Evolutionary conservation across 2,329 filamentous ascomycete species (phyloP).

Genomic region (Aspergillus sp.): DNA sequence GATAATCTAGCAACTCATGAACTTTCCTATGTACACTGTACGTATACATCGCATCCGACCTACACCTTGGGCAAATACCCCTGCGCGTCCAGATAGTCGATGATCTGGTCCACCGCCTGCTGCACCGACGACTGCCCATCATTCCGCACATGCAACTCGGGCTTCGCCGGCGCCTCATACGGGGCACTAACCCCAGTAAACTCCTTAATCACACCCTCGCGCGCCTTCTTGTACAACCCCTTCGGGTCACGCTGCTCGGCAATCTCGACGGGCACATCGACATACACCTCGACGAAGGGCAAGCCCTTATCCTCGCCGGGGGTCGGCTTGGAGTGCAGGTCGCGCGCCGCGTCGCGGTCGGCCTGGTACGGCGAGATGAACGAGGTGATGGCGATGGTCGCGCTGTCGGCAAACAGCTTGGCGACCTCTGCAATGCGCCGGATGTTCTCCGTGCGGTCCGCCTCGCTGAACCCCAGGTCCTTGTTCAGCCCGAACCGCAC

Average conservation of each 20-base stretch:
- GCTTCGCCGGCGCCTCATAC: slow-evolving; percentile 77
- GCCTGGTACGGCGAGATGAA: slow-evolving; percentile 94
- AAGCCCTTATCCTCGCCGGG: slow-evolving; percentile 54
- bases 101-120: slow-evolving; percentile 79
- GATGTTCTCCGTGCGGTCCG: slow-evolving; percentile 96
- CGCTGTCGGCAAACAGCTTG: slow-evolving; percentile 88
- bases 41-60: too few relatives aligned
- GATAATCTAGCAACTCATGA: too few relatives aligned
- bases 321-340: slow-evolving; percentile 60
- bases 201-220: slow-evolving; percentile 87
- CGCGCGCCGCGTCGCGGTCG: slow-evolving; percentile 72
- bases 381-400: slow-evolving; percentile 79
- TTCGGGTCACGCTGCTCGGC: slow-evolving; percentile 95
- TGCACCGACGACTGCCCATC: slow-evolving; percentile 69
- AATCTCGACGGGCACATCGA: slow-evolving; percentile 83
- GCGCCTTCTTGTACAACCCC: slow-evolving; percentile 94
- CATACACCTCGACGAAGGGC: slow-evolving; percentile 86
- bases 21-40: too few relatives aligned
- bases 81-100: slow-evolving; percentile 64
- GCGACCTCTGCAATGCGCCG: slow-evolving; percentile 92
- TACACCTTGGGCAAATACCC: slow-evolving; percentile 54
- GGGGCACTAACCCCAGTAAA: slow-evolving; percentile 94
- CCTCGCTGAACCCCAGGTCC: slow-evolving; percentile 88
- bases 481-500: slow-evolving; percentile 97
- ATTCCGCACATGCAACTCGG: slow-evolving; percentile 81